Evolutionary conservation across 306 rosid species (phyloP).

Genomic region (Bauhinia variegata): DNA sequence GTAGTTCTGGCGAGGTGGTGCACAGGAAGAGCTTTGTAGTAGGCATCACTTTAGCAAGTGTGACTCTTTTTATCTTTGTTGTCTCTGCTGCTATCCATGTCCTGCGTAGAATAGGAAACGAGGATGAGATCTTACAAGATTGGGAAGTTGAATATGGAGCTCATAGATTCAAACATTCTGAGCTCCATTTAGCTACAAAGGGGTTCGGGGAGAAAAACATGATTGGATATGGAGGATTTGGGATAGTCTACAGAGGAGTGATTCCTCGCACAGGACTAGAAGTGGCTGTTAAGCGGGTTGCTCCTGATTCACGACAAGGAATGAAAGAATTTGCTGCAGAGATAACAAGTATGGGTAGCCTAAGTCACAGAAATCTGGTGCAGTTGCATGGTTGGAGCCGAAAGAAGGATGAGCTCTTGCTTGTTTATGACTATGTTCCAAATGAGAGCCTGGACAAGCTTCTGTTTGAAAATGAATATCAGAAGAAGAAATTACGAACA

Average conservation of each 20-base stretch:
- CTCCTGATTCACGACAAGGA: slow-evolving; percentile 42
- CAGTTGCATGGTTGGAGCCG: slow-evolving; percentile 45
- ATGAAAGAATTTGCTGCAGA: slow-evolving; percentile 50
- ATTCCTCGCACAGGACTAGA: slow-evolving; percentile 38
- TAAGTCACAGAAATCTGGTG: slow-evolving; percentile 45
- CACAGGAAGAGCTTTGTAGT: slow-evolving; percentile 31
- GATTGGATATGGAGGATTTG: slow-evolving; percentile 45
- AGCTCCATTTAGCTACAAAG: slow-evolving; percentile 42
- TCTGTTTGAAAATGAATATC: slow-evolving; percentile 31
- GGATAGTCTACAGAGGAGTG: slow-evolving; percentile 44
- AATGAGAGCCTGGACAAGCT: slow-evolving; percentile 48
- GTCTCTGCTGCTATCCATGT: slow-evolving; percentile 18
- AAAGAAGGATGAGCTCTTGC: slow-evolving; percentile 42
- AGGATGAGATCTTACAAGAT: too few species aligned
- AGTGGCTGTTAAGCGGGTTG: slow-evolving; percentile 40
- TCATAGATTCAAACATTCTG: slow-evolving; percentile 36
- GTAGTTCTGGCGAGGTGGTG: slow-evolving; percentile 8
- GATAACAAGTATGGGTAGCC: slow-evolving; percentile 39
- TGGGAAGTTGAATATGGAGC: slow-evolving; percentile 43
- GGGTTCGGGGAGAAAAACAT: slow-evolving; percentile 39
- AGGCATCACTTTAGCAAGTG: slow-evolving; percentile 34
- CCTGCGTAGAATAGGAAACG: slow-evolving; percentile 22
- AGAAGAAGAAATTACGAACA: slow-evolving; percentile 30
- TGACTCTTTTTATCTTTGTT: slow-evolving; percentile 17
- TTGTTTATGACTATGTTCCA: slow-evolving; percentile 44